Base-by-base conservation (phyloP, 2,329 filamentous ascomycete species). In the Paramyrothecium roridum region DNA sequence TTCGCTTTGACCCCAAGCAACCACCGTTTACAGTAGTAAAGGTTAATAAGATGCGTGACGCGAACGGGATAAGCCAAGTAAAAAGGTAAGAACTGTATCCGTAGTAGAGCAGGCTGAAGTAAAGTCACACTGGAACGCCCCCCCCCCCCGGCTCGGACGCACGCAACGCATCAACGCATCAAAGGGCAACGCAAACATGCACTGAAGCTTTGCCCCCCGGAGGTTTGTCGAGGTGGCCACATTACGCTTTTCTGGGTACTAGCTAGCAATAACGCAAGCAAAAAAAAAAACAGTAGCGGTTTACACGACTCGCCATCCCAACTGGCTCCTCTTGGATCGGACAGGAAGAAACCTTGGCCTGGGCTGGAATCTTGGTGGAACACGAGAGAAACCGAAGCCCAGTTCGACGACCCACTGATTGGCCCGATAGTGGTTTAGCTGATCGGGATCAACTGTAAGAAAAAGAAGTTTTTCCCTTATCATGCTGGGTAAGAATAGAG, bases 331-430 rank as follows among this genome's bases (percentile, higher is more conserved):
- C n/a, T 19, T 43, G 6, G 37, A 43, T 4, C 37, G 37, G 16
- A 13, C 37, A 43, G 16, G 13, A 43, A 43, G n/a, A 43, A 43
- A 16, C 37, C n/a, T 43, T 16, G 37, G 13, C 37, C n/a, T 17
- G 37, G 23, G 22, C 57, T 61, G 61, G 61, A 63, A 59, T 64
- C 51, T 50, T 62, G 52, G 45, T 55, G 52, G 54, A 58, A 59
- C 45, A 55, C 58, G 54, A 59, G 53, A 54, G 50, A 54, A 61
- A 52, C 61, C 48, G 54, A 30, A 40, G 51, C 47, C 37, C 37
- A 19, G 37, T 16, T 58, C 52, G 49, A 53, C 52, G 49, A 53
- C 30, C 50, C 52, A 50, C 48, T 56, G 57, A 65, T 65, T 64
- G 60, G 61, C 55, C 47, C n/a, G 37, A 43, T 43, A 43, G 16